A percentile compares a stretch with the other conserved stretches of the same genome.
Evolutionary conservation across 495 filamentous ascomycete genomes (phyloP).

Genomic region (Cladorrhinum samala): DNA sequence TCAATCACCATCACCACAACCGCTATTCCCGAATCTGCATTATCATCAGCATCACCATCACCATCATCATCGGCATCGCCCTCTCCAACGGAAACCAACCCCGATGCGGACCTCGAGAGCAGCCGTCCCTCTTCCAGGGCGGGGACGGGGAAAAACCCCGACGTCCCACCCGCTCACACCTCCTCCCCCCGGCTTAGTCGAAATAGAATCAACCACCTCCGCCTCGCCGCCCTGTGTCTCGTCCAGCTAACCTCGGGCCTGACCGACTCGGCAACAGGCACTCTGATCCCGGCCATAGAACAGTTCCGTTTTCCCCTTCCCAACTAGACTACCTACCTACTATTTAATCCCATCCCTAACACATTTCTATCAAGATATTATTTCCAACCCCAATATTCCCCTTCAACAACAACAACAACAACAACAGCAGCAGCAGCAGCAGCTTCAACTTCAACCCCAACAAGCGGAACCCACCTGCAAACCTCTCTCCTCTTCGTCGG

Average conservation of each 20-base stretch:
- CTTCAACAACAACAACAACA: slow-evolving; percentile 1
- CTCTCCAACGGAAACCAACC: not conserved
- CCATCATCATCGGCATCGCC: not conserved
- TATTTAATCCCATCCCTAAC: not conserved
- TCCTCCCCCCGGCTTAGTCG: slow-evolving; percentile 37
- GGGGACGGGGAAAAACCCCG: too few relatives aligned
- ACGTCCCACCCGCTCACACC: slow-evolving; percentile 39
- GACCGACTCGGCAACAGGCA: slow-evolving; percentile 61
- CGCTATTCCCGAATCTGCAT: too few relatives aligned
- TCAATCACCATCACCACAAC: too few relatives aligned
- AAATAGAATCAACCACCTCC: slow-evolving; percentile 33
- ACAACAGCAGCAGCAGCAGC: slow-evolving; percentile 44
- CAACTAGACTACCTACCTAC: not conserved
- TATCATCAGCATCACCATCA: not conserved
- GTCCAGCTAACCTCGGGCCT: slow-evolving; percentile 48
- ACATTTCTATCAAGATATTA: too few relatives aligned
- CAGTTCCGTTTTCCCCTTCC: slow-evolving; percentile 25
- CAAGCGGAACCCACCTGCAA: slow-evolving; percentile 46
- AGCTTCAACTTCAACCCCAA: slow-evolving; percentile 65
- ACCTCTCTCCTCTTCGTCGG: slow-evolving; percentile 76
- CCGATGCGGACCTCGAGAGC: not conserved
- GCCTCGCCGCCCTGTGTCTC: slow-evolving; percentile 43
- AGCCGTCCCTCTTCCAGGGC: slow-evolving; percentile 1
- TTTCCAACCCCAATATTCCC: not conserved
- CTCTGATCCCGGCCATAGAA: slow-evolving; percentile 67